Evolutionary conservation across 495 filamentous ascomycete species (phyloP), one percentile per base, ranked within the genome.

Genomic region (Pseudomonodictys pantanalensis): DNA sequence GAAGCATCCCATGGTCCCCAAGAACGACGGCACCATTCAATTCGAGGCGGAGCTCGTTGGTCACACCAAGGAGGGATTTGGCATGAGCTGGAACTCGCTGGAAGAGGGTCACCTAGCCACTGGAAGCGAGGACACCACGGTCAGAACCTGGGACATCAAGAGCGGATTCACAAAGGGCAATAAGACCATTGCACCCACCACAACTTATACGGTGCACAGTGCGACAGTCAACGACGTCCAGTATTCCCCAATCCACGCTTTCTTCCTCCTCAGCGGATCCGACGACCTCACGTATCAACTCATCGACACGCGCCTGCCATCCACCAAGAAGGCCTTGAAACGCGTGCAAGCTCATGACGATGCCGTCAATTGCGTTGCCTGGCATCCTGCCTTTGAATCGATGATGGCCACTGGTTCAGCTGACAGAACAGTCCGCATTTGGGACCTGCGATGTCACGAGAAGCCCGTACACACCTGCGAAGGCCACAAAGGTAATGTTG

Each of bases 191-290:
- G 81, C 81, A 53, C 83, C 90, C 4, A 72, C 77, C 2, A 79
- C 83, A 25, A 90, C 84, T 23, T 99, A 90, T 72, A 95, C 86
- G 0, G 88, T 96, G 55, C 95, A 97, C 69, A 83, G 78, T 24
- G 86, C 93, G 3, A 89, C 91, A 35, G 95, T 99, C 65, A 97
- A 97, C 67, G 95, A 97, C 66, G 93, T 99, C 33, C 88, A 96
- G 72, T 86, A 96, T 69, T 91, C 97, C 68, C 92, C 92, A 24
- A 76, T 90, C 45, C 87, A 90, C 55, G 81, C 82, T 33, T 83
- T 83, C 50, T 82, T 95, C 53, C 90, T 98, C 52, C 95, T 91
- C 54, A 91, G 88, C 15, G 93, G 96, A 1, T 97, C 95, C 20
- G 95, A 99, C 69, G 95, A 99, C 68, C 80, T 92, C 56, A 96